Percentiles rank a stretch among this genome's conserved stretches.
phyloP scores from a whole-genome alignment of 176 grass and related monocot species.

The Cocos nucifera region DNA sequence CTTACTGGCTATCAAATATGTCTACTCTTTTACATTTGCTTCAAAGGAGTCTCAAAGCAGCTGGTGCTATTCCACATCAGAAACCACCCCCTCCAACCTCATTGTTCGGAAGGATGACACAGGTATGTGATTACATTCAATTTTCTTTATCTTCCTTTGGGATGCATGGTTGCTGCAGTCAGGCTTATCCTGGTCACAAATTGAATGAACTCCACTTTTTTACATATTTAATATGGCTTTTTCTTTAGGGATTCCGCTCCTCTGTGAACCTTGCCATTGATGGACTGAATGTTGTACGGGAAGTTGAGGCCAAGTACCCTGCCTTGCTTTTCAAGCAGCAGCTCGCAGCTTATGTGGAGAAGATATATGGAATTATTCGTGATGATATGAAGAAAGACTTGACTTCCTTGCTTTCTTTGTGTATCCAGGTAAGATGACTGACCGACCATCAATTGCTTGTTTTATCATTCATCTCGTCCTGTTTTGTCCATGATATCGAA shows the following conservation, averaged over 20 bases:
- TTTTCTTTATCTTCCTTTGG: not conserved
- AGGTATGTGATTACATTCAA: constrained; percentile 27
- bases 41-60: constrained; percentile 74
- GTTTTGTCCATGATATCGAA: not conserved
- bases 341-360: constrained; percentile 85
- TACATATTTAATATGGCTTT: constrained; percentile 17
- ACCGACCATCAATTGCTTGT: not conserved
- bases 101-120: constrained; percentile 61
- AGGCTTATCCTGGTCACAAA: not conserved
- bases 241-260: constrained; percentile 63
- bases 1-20: constrained; percentile 89
- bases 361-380: constrained; percentile 65
- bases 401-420: constrained; percentile 53
- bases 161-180: not conserved
- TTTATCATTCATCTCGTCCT: not conserved
- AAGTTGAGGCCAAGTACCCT: constrained; percentile 86
- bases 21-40: constrained; percentile 81
- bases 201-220: not conserved
- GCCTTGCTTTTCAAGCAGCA: constrained; percentile 99
- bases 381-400: constrained; percentile 82
- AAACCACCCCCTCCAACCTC: constrained; percentile 62
- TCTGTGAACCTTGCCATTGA: constrained; percentile 30
- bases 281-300: constrained; percentile 53
- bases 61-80: constrained; percentile 37
- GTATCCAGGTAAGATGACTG: constrained; percentile 54